Evolutionary conservation across 2,329 filamentous ascomycete genomes (phyloP).

Genomic region (Trichophaea hybrida): DNA sequence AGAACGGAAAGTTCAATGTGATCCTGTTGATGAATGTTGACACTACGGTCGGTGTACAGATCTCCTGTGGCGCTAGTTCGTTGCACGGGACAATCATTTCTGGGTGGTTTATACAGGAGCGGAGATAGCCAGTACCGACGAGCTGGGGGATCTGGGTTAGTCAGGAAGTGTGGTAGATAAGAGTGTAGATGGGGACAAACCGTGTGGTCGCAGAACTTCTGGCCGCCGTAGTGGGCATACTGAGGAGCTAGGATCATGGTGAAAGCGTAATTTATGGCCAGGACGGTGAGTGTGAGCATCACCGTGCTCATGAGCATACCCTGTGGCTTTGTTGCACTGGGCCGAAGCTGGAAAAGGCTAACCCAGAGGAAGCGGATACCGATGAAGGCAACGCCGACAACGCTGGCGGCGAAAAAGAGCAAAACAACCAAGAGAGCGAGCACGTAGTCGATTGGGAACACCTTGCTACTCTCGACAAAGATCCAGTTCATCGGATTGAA

Average conservation of each 20-base stretch:
- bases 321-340: slow-evolving; percentile 78
- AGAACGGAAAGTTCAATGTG: slow-evolving; percentile 87
- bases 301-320: slow-evolving; percentile 82
- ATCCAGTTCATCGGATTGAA: slow-evolving; percentile 94
- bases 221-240: slow-evolving; percentile 84
- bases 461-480: slow-evolving; percentile 62
- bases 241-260: slow-evolving; percentile 92
- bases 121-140: slow-evolving; percentile 38
- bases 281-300: slow-evolving; percentile 72
- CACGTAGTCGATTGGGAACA: slow-evolving; percentile 85
- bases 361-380: slow-evolving; percentile 97
- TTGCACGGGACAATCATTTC: slow-evolving; percentile 69
- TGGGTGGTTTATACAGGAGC: slow-evolving; percentile 57
- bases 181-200: slow-evolving; percentile 35
- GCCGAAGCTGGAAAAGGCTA: slow-evolving; percentile 77
- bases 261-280: slow-evolving; percentile 85
- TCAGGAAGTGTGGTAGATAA: background rate
- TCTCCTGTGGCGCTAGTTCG: slow-evolving; percentile 58
- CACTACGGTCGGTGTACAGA: slow-evolving; percentile 83
- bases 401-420: slow-evolving; percentile 75
- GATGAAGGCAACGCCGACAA: slow-evolving; percentile 70
- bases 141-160: slow-evolving; percentile 3
- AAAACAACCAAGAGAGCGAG: slow-evolving; percentile 74
- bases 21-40: slow-evolving; percentile 88
- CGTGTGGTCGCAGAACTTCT: slow-evolving; percentile 76